Evolutionary conservation across 352 stramenopile genomes (phyloP).

Genomic region (Phytophthora europaea): DNA sequence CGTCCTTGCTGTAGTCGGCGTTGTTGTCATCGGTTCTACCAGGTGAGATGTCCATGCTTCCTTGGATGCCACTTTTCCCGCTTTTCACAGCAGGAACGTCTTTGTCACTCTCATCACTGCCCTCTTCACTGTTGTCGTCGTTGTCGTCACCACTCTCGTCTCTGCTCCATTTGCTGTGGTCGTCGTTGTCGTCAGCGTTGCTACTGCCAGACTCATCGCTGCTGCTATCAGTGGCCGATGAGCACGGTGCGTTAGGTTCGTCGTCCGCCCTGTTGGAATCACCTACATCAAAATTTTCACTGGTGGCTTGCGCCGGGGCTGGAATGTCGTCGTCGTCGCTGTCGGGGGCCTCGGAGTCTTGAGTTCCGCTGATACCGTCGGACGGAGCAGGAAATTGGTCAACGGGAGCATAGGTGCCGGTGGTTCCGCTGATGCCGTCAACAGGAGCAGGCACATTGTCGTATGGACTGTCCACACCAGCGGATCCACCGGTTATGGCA

Average conservation of each 20-base stretch:
- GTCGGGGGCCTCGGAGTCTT: too few relatives aligned
- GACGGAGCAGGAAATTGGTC: too few relatives aligned
- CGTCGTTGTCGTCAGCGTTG: too few relatives aligned
- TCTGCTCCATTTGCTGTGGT: too few relatives aligned
- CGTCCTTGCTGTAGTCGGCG: not conserved
- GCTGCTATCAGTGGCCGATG: not conserved
- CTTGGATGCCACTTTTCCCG: not conserved
- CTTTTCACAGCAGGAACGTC: not conserved
- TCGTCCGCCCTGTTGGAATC: not conserved
- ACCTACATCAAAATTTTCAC: not conserved
- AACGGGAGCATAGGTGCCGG: not conserved
- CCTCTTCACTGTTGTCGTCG: not conserved
- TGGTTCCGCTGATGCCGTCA: not conserved
- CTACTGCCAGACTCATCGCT: not conserved
- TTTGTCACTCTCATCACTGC: not conserved
- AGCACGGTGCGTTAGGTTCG: not conserved
- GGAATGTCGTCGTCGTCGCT: not conserved
- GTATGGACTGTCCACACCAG: not conserved
- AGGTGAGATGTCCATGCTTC: not conserved
- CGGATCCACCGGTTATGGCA: not conserved
- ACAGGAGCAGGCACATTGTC: not conserved
- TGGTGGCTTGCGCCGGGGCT: not conserved
- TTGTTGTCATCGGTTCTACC: not conserved
- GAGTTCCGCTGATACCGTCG: too few relatives aligned
- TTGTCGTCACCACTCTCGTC: not conserved